Percentiles rank a stretch among this genome's conserved stretches.
Conservation (phyloP, 805 yeast species). For the Starmerella sp. region DNA sequence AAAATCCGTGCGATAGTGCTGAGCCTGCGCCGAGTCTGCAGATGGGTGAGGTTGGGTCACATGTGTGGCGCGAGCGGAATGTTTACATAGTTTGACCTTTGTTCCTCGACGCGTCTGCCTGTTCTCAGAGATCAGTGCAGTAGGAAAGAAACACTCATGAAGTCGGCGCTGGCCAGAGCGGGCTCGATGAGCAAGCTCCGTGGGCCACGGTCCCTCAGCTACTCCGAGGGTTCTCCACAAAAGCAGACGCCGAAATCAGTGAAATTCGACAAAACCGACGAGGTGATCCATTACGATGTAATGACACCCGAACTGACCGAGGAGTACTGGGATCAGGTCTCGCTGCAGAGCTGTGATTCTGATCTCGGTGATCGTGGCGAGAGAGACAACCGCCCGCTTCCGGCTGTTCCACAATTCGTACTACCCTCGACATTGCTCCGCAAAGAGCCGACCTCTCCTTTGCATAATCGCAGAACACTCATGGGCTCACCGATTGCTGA, state of each 20-base stretch:
- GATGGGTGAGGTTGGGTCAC: background rate
- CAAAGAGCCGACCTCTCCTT: background rate
- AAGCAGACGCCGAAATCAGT: conserved; percentile 20
- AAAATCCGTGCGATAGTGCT: no score
- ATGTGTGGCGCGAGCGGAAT: conserved; percentile 6
- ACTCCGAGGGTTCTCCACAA: conserved; percentile 11
- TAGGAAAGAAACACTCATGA: conserved; percentile 4
- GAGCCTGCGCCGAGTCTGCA: no score
- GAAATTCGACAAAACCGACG: conserved; percentile 25
- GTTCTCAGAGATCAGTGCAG: background rate
- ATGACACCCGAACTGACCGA: conserved; percentile 22
- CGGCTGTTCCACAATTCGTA: conserved; percentile 8
- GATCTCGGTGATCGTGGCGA: conserved; percentile 2
- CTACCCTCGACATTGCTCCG: background rate
- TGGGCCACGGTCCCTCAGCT: conserved; percentile 21
- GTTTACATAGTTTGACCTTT: conserved; percentile 2
- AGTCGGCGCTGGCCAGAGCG: conserved; percentile 23
- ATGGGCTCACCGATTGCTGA: background rate
- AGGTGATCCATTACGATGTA: conserved; percentile 22
- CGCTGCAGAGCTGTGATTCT: conserved; percentile 16
- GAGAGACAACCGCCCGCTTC: conserved; percentile 10
- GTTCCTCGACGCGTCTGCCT: conserved; percentile 3
- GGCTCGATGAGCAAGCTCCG: conserved; percentile 20
- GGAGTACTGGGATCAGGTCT: conserved; percentile 16
- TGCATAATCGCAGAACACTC: background rate